Percentiles rank a stretch among this genome's conserved stretches.
These are phyloP conservation scores for Hordeum vulgare DNA, from an alignment of 176 grass and related monocot species.

Conservation along the genomic window MorexV3_pseudomolecules_assembly NC_058522.1:420838373-420838872, in stretches of 20 bases:
- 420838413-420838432: not conserved
- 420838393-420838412: not conserved
- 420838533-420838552: not conserved
- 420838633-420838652: not conserved
- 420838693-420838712: not conserved
- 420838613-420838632: not conserved
- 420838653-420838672: not conserved
- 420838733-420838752: not conserved
- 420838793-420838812: constrained; percentile 7
- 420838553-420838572: not conserved
- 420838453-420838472: not conserved
- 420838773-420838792: constrained; percentile 5
- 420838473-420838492: not conserved
- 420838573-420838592: not conserved
- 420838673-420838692: constrained; percentile 2
- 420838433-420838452: not conserved
- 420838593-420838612: not conserved
- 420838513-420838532: not conserved
- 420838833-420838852: not conserved
- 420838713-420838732: not conserved
- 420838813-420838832: constrained; percentile 1
- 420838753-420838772: constrained; percentile 17
- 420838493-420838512: not conserved
- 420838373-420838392: not conserved
- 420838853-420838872: not conserved